These are phyloP conservation scores for Knoxdaviesia proteae DNA, from an alignment of 2,329 filamentous ascomycete species.

Conservation along the genomic window DNA sequence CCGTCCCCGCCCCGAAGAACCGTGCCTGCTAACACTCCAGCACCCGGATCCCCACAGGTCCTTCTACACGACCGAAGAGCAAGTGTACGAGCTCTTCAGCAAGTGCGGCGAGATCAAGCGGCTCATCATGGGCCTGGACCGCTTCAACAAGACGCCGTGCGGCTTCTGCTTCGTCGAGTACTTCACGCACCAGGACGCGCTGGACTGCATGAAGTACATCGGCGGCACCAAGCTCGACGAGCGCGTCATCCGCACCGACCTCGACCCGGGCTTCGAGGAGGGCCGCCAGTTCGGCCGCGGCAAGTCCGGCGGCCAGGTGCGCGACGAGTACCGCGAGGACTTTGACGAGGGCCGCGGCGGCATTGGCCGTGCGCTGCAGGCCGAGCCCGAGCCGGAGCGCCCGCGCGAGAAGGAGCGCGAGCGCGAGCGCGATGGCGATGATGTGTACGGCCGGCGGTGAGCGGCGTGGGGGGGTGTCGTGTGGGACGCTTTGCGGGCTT, in stretches of 20 bases:
- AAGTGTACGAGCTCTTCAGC: conserved; percentile 90
- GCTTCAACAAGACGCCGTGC: conserved; percentile 93
- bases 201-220: conserved; percentile 97
- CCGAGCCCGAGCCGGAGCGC: conserved; percentile 15
- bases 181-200: conserved; percentile 88
- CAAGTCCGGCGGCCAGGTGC: conserved; percentile 88
- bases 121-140: conserved; percentile 90
- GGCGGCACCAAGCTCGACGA: conserved; percentile 96
- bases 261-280: conserved; percentile 91
- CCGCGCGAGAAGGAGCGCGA: conserved; percentile 16
- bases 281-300: conserved; percentile 89
- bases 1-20: neutral
- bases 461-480: neutral
- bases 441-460: conserved; percentile 7
- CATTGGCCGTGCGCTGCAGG: conserved; percentile 54
- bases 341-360: conserved; percentile 89
- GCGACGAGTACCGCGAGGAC: conserved; percentile 94
- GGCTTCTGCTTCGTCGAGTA: conserved; percentile 99
- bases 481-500: no score
- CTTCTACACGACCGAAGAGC: conserved; percentile 97
- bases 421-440: conserved; percentile 14
- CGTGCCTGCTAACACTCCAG: neutral
- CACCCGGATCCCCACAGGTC: conserved; percentile 30
- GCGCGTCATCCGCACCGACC: conserved; percentile 82
- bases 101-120: conserved; percentile 98